phyloP scores from a whole-genome alignment of 75 land plant species.

The Adiantum capillusveneris region DNA sequence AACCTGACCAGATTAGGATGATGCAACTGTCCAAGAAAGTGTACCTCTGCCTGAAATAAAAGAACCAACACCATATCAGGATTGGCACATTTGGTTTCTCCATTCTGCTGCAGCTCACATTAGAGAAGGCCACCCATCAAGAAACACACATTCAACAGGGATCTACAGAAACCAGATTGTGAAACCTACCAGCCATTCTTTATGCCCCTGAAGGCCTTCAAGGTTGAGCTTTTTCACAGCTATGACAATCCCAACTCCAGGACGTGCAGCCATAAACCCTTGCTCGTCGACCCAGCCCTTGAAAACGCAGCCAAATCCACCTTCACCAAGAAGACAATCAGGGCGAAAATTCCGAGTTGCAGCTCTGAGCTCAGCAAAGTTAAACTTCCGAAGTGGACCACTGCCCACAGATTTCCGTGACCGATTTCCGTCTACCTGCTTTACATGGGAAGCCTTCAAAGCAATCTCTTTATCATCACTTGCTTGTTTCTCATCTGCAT shows the following conservation, averaged over 20 bases:
- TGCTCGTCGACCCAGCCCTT: slow-evolving; percentile 47
- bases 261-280: slow-evolving; percentile 21
- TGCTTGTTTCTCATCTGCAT: slow-evolving; percentile 2
- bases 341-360: slow-evolving; percentile 38
- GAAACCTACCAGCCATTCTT: slow-evolving; percentile 45
- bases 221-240: slow-evolving; percentile 47
- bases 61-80: too few species aligned
- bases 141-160: too few species aligned
- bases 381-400: slow-evolving; percentile 21
- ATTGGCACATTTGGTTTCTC: too few species aligned
- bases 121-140: too few species aligned
- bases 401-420: slow-evolving; percentile 15
- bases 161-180: too few species aligned
- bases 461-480: background rate
- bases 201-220: slow-evolving; percentile 39
- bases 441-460: background rate
- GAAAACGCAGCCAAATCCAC: slow-evolving; percentile 49
- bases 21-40: slow-evolving; percentile 37
- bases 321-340: slow-evolving; percentile 38
- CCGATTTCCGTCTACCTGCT: slow-evolving; percentile 1
- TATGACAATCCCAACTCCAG: slow-evolving; percentile 24
- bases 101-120: too few species aligned
- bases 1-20: slow-evolving; percentile 46
- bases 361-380: slow-evolving; percentile 30
- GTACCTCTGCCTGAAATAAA: slow-evolving; percentile 32